A percentile compares a stretch with the other conserved stretches of the same genome.
Conservation (phyloP, 2,329 filamentous ascomycete genomes). For the Volutella citrinella region DNA sequence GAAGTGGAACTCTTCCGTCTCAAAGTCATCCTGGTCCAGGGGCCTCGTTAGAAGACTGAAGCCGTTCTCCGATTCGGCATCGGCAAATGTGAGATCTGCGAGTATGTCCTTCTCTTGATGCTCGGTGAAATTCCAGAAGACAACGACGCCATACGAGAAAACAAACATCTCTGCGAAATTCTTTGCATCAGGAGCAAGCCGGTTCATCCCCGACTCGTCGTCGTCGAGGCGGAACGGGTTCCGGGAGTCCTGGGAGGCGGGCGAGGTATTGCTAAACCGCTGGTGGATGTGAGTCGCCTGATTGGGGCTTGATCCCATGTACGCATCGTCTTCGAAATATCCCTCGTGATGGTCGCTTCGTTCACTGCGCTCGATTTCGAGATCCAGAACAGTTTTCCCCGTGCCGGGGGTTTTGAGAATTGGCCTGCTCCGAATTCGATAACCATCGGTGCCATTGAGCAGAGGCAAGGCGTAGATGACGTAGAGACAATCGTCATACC, state of each 20-base stretch:
- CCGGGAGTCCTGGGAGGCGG: conserved; percentile 25
- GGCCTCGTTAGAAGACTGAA: conserved; percentile 72
- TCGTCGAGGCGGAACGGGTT: conserved; percentile 33
- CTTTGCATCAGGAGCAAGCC: conserved; percentile 68
- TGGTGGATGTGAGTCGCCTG: conserved; percentile 21
- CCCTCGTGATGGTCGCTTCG: conserved; percentile 85
- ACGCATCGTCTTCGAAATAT: conserved; percentile 76
- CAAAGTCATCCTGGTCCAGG: conserved; percentile 84
- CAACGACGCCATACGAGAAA: conserved; percentile 94
- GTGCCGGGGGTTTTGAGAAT: conserved; percentile 86
- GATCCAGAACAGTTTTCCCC: conserved; percentile 86
- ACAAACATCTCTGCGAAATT: conserved; percentile 94
- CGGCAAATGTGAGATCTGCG: conserved; percentile 88
- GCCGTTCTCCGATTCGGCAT: conserved; percentile 60
- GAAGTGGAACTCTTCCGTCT: conserved; percentile 98
- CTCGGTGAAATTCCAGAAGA: conserved; percentile 99
- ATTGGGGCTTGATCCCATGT: conserved; percentile 35
- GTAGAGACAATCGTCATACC: conserved; percentile 97
- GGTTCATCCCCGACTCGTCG: conserved; percentile 50
- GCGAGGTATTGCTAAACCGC: conserved; percentile 31
- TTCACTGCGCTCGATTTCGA: conserved; percentile 95
- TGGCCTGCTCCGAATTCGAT: conserved; percentile 83
- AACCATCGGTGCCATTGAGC: conserved; percentile 81
- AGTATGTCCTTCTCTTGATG: conserved; percentile 95
- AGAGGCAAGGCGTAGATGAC: conserved; percentile 91